These are phyloP conservation scores for Inosperma sp. DNA, from an alignment of 768 basidiomycete species.

Conservation along the genomic window DNA sequence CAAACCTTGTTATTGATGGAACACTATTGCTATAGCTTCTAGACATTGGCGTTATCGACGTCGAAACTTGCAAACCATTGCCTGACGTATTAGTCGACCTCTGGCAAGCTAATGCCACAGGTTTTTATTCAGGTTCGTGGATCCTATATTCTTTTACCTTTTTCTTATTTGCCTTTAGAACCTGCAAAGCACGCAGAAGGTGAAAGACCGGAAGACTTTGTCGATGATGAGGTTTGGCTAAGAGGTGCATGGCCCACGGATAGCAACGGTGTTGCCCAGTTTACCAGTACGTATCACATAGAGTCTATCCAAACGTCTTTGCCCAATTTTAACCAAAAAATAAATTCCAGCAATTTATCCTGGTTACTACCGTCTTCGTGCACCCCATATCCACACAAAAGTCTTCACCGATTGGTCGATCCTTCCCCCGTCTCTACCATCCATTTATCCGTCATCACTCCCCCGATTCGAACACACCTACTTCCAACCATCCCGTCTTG, in stretches of 20 bases:
- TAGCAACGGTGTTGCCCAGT: conserved; percentile 48
- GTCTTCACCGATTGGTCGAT: conserved; percentile 47
- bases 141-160: conserved; percentile 19
- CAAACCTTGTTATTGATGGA: neutral
- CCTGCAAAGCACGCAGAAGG: conserved; percentile 40
- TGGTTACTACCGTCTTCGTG: conserved; percentile 54
- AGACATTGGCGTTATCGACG: conserved; percentile 55
- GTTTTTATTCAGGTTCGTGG: conserved; percentile 52
- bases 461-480: conserved; percentile 41
- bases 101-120: conserved; percentile 56
- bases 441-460: conserved; percentile 20
- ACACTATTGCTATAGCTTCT: conserved; percentile 34
- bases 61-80: conserved; percentile 51
- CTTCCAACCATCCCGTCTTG: conserved; percentile 33
- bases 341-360: conserved; percentile 45
- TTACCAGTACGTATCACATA: conserved; percentile 49
- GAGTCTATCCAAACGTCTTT: neutral
- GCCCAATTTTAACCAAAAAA: neutral
- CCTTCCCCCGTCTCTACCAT: no score
- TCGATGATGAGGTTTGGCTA: conserved; percentile 48
- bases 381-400: conserved; percentile 52
- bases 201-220: no score
- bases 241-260: conserved; percentile 54
- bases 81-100: conserved; percentile 56
- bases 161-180: conserved; percentile 32